Base-by-base conservation (phyloP, 2,329 filamentous ascomycete species). In the Mycosphaerella sp. region DNA sequence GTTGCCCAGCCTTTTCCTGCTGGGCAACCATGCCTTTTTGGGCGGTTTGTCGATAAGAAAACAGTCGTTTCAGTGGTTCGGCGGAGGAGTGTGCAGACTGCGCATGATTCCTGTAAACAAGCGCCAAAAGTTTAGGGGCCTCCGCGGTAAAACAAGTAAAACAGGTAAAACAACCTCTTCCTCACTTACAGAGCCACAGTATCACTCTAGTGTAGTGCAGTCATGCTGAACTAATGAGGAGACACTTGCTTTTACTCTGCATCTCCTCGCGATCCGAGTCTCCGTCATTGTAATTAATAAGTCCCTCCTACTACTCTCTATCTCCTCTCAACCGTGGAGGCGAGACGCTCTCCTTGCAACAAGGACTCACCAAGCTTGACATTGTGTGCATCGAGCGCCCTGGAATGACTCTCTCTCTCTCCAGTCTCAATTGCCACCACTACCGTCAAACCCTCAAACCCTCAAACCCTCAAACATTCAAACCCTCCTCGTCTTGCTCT, bases 11-110 rank as follows among this genome's bases (percentile, higher is more conserved):
- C 34, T 36, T n/a, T 34, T 11, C 34, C 34, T 8, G 12, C 9
- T 38, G 12, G 17, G 14, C 45, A 11, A 29, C 31, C 29, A 32
- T 45, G 32, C 53, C 45, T 21, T 40, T 54, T 39, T 42, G 42
- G 54, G 6, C 23, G 9, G 21, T 36, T n/a, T 12, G 38, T n/a
- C 54, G 55, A 57, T 57, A 57, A 57, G 55, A 41, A 21, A 38
- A n/a, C 45, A 48, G 48, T 42, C 43, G 36, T 36, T 52, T n/a
- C 38, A 41, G 45, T 41, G 32, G 21, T 14, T 29, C 14, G 21
- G 44, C 31, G 14, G 14, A 7, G 11, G 8, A 8, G 31, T 34
- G 23, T 38, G 8, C 31, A 47, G 45, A 38, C 45, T 23, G 31
- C 41, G 17, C 26, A 44, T 12, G 6, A 10, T 34, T 8, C 44